A percentile compares a stretch with the other conserved stretches of the same genome.
These are phyloP conservation scores for Vachellia collinsii DNA, from an alignment of 306 rosid genomes.

Conservation along the genomic window DNA sequence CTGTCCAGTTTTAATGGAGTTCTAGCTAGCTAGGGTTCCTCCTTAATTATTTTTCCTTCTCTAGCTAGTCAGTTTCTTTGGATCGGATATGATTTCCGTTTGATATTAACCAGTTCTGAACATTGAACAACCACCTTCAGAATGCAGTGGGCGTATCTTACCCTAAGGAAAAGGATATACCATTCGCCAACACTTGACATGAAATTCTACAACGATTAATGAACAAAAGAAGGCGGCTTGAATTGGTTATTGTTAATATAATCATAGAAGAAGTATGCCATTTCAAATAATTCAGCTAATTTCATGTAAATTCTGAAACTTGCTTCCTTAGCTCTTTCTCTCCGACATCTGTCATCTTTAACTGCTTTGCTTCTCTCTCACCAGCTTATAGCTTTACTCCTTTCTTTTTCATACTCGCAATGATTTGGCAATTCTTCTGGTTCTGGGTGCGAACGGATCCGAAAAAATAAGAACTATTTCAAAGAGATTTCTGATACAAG, in stretches of 20 bases:
- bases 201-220: conserved; percentile 2
- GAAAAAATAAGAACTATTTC: conserved; percentile 22
- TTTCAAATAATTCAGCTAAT: neutral
- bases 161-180: neutral
- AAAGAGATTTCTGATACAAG: conserved; percentile 23
- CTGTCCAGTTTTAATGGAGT: conserved; percentile 37
- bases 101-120: neutral
- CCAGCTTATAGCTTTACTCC: conserved; percentile 32
- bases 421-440: conserved; percentile 2
- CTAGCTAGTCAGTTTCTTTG: neutral
- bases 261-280: neutral
- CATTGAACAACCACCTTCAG: neutral
- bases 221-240: conserved; percentile 1
- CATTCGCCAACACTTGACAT: neutral
- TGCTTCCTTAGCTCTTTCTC: conserved; percentile 8
- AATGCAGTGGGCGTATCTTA: neutral
- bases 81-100: conserved; percentile 1
- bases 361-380: conserved; percentile 45
- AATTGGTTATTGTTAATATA: neutral
- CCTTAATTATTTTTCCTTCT: conserved; percentile 1
- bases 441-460: conserved; percentile 10
- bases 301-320: conserved; percentile 42
- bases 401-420: conserved; percentile 40
- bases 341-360: conserved; percentile 54
- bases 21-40: conserved; percentile 48